Evolutionary conservation across 176 grass and related monocot species (phyloP).

Genomic region (Aechmea fasciata): DNA sequence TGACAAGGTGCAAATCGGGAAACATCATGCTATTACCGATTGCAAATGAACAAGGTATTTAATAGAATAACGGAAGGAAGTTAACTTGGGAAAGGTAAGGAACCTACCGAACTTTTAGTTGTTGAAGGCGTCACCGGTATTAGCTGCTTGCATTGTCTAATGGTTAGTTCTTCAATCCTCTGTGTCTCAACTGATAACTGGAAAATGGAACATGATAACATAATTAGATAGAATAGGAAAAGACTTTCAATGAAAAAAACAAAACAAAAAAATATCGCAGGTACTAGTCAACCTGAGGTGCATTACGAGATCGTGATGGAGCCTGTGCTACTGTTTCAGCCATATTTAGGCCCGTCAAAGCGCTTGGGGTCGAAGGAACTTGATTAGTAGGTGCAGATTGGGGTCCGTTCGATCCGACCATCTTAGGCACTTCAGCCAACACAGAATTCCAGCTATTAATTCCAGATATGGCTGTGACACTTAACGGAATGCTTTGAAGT

Average conservation of each 20-base stretch:
- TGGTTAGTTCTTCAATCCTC: slow-evolving; percentile 34
- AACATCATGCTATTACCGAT: background rate
- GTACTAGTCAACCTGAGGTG: slow-evolving; percentile 27
- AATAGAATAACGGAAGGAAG: background rate
- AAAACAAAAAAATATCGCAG: background rate
- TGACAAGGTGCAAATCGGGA: background rate
- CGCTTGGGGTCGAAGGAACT: background rate
- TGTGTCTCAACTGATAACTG: slow-evolving; percentile 30
- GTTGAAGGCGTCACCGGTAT: slow-evolving; percentile 38
- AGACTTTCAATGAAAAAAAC: background rate
- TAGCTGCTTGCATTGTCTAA: slow-evolving; percentile 34
- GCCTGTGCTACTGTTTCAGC: slow-evolving; percentile 32
- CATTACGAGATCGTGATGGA: slow-evolving; percentile 23
- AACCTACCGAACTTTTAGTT: slow-evolving; percentile 31
- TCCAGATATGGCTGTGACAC: slow-evolving; percentile 9
- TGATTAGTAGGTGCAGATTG: slow-evolving; percentile 6
- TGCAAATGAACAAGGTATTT: background rate
- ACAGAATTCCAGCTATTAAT: slow-evolving; percentile 32
- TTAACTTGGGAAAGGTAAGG: background rate
- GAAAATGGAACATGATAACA: slow-evolving; percentile 1
- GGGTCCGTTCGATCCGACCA: slow-evolving; percentile 8
- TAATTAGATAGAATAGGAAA: background rate
- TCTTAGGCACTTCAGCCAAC: slow-evolving; percentile 29
- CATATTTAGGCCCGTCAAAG: slow-evolving; percentile 35
- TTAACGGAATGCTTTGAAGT: slow-evolving; percentile 25